Evolutionary conservation across 2,329 filamentous ascomycete species (phyloP).

Genomic region (Metarhizium album): DNA sequence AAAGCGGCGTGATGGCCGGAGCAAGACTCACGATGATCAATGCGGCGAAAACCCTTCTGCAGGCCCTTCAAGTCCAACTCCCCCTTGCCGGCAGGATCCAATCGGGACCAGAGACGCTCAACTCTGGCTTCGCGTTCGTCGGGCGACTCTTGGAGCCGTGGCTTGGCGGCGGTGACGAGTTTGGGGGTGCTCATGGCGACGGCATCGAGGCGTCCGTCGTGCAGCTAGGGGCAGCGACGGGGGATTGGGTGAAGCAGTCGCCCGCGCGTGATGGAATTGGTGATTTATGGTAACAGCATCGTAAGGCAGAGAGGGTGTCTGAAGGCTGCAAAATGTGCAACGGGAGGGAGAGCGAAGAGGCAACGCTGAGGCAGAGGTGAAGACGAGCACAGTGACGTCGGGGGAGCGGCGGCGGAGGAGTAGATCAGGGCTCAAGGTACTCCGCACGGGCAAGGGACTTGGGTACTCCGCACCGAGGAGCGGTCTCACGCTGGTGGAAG

Average conservation of each 20-base stretch:
- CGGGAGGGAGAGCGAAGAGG: not conserved
- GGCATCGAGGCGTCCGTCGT: constrained; percentile 21
- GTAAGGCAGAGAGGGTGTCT: constrained; percentile 2
- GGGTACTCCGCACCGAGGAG: too few species aligned
- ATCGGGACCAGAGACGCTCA: constrained; percentile 70
- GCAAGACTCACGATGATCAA: constrained; percentile 75
- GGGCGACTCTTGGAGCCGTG: constrained; percentile 65
- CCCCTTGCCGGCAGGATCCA: constrained; percentile 67
- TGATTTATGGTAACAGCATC: constrained; percentile 8
- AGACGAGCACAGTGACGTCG: constrained; percentile 7
- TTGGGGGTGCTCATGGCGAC: constrained; percentile 31
- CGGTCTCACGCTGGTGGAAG: too few species aligned
- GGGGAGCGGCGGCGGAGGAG: not conserved
- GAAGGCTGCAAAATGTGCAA: not conserved
- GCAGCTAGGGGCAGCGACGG: constrained; percentile 11
- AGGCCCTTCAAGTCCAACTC: constrained; percentile 77
- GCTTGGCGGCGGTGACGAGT: constrained; percentile 40
- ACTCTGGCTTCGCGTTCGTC: constrained; percentile 73
- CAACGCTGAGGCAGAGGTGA: not conserved
- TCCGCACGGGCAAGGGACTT: too few species aligned
- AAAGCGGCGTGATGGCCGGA: not conserved
- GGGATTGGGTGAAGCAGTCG: constrained; percentile 3
- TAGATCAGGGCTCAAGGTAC: too few species aligned
- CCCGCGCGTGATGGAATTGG: constrained; percentile 7
- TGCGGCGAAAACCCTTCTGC: constrained; percentile 72